Percentiles rank a stretch among this genome's conserved stretches.
Evolutionary conservation across 2,329 filamentous ascomycete genomes (phyloP).

Genomic region (Colletotrichum endophyticum): DNA sequence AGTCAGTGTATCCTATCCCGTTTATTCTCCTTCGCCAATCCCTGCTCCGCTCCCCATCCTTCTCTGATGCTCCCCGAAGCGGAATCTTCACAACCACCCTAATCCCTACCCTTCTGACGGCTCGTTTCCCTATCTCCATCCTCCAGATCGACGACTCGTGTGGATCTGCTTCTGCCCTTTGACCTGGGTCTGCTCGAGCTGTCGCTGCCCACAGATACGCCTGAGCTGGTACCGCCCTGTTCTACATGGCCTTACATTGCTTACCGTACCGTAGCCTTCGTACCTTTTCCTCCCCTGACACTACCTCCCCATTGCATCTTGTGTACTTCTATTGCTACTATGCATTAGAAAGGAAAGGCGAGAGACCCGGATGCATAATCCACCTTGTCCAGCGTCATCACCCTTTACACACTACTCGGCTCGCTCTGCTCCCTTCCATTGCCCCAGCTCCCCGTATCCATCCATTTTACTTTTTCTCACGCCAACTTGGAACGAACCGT

Average conservation of each 20-base stretch:
- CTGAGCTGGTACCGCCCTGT: neutral
- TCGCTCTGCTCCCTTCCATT: neutral
- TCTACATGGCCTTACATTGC: neutral
- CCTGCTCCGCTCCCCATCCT: neutral
- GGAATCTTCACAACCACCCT: neutral
- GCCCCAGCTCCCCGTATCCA: neutral
- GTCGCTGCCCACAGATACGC: constrained; percentile 8
- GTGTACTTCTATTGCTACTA: neutral
- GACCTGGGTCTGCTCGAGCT: constrained; percentile 3
- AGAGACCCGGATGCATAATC: neutral
- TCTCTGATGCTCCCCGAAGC: neutral
- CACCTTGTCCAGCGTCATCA: neutral
- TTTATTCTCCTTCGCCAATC: neutral
- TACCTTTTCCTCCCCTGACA: neutral
- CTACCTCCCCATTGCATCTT: neutral
- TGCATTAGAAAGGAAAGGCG: neutral
- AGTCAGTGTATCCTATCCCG: neutral
- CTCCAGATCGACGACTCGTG: neutral
- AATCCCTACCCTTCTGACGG: neutral
- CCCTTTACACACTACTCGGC: neutral
- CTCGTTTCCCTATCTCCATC: neutral
- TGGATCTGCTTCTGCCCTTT: neutral
- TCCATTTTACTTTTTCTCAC: constrained; percentile 17
- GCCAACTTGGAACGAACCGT: constrained; percentile 20
- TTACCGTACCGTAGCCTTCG: neutral